Conservation (phyloP, 495 filamentous ascomycete genomes). For the Trichoderma orchidacearum region DNA sequence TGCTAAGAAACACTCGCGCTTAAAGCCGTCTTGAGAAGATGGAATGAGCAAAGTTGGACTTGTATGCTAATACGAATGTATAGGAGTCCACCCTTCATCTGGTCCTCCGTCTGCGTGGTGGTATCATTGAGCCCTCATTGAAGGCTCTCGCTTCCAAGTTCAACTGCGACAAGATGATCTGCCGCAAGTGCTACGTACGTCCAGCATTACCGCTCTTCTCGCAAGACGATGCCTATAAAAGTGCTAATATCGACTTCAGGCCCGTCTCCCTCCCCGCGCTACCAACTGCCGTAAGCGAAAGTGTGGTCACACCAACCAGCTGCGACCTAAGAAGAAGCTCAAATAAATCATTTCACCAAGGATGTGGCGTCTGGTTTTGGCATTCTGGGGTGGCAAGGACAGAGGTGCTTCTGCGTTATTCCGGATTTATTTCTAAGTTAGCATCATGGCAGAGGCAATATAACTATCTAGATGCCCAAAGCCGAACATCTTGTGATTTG, state of each 20-base stretch:
- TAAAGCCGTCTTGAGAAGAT: background rate
- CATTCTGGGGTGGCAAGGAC: conserved; percentile 15
- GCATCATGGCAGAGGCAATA: background rate
- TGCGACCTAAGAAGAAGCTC: conserved; percentile 99
- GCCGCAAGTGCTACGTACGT: conserved; percentile 98
- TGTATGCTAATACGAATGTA: conserved; percentile 4
- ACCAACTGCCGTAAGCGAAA: conserved; percentile 99
- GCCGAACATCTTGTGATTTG: too few species aligned
- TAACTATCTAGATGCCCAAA: background rate
- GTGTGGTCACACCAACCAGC: conserved; percentile 99
- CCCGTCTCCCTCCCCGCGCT: conserved; percentile 92
- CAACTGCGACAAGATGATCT: conserved; percentile 99
- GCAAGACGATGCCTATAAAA: too few species aligned
- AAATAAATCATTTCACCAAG: conserved; percentile 52
- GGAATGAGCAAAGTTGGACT: background rate
- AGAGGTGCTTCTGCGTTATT: conserved; percentile 2
- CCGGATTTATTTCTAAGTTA: conserved; percentile 2
- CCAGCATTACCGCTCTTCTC: background rate
- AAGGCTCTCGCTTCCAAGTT: conserved; percentile 98
- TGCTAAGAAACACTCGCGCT: conserved; percentile 5
- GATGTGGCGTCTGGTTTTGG: conserved; percentile 25
- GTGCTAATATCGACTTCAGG: conserved; percentile 27
- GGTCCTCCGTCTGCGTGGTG: conserved; percentile 97
- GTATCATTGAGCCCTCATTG: conserved; percentile 97
- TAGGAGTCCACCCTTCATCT: conserved; percentile 98